Conservation (phyloP, 1,284 basidiomycete species). For the Leccinum griseonigrum region DNA sequence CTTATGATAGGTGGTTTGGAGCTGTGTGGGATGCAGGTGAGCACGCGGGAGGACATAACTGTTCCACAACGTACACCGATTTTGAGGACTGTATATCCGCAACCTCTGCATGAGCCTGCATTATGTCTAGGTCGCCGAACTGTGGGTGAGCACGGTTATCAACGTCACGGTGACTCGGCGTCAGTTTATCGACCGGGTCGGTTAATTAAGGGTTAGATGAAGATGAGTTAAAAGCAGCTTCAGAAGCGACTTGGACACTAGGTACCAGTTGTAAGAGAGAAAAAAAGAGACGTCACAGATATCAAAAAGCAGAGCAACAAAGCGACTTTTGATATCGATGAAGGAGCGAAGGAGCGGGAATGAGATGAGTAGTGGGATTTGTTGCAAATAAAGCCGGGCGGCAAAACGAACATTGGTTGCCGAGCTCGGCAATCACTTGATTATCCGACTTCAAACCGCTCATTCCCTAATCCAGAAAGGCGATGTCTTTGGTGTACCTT, state of each 20-base stretch:
- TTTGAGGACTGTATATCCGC: conserved; percentile 34
- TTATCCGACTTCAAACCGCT: conserved; percentile 36
- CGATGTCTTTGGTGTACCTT: conserved; percentile 23
- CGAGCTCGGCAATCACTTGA: conserved; percentile 37
- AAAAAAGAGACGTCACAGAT: conserved; percentile 6
- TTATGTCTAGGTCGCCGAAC: conserved; percentile 23
- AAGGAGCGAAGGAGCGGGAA: conserved; percentile 30
- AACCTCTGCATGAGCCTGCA: conserved; percentile 29
- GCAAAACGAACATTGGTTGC: conserved; percentile 38
- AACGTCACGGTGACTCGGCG: conserved; percentile 40
- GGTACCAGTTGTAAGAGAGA: conserved; percentile 2
- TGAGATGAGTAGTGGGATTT: conserved; percentile 37
- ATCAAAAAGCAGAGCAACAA: conserved; percentile 10
- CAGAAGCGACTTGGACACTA: conserved; percentile 3
- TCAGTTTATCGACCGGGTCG: conserved; percentile 41
- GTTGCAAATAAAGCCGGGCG: conserved; percentile 40
- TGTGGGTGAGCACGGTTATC: conserved; percentile 32
- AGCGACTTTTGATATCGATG: conserved; percentile 31
- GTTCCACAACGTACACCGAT: conserved; percentile 20
- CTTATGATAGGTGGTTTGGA: conserved; percentile 59
- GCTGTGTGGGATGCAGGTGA: conserved; percentile 24
- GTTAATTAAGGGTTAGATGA: conserved; percentile 39
- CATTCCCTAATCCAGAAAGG: conserved; percentile 31
- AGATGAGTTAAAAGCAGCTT: conserved; percentile 16
- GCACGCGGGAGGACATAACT: conserved; percentile 8